Evolutionary conservation across 2,329 filamentous ascomycete species (phyloP).

Genomic region (Emydomyces testavorans): DNA sequence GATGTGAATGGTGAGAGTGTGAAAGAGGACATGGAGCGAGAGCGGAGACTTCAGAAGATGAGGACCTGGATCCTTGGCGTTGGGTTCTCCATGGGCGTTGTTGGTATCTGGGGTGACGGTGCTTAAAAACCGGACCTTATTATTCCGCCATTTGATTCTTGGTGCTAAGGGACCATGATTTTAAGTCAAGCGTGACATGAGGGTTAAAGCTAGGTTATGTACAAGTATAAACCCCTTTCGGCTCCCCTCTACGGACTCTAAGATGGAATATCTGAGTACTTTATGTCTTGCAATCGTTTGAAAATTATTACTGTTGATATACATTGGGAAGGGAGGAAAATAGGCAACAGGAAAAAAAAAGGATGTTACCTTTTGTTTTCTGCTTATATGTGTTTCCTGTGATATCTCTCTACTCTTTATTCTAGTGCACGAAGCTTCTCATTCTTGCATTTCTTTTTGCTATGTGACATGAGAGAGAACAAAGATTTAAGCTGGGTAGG

Average conservation of each 20-base stretch:
- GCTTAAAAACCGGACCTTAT: conserved; percentile 17
- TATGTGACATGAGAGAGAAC: not conserved
- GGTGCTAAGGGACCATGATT: not conserved
- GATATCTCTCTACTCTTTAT: not conserved
- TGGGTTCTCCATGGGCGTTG: conserved; percentile 37
- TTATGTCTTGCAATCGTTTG: not conserved
- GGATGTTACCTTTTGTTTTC: not conserved
- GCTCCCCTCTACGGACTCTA: no score
- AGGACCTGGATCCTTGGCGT: conserved; percentile 32
- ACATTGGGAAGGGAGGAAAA: not conserved
- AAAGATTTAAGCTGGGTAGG: not conserved
- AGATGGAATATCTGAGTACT: not conserved
- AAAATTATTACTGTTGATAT: not conserved
- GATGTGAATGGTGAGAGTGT: conserved; percentile 38
- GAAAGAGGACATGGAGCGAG: conserved; percentile 34
- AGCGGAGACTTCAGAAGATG: conserved; percentile 30
- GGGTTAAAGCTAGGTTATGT: not conserved
- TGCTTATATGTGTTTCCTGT: not conserved
- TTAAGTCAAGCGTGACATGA: not conserved
- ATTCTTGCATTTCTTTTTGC: not conserved
- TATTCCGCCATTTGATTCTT: not conserved
- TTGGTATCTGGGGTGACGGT: conserved; percentile 40
- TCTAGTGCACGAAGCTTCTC: not conserved
- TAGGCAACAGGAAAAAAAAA: not conserved
- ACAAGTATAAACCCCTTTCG: no score